These are phyloP conservation scores for Microascus cirrosus DNA, from an alignment of 2,329 filamentous ascomycete genomes.

Conservation along the genomic window DNA sequence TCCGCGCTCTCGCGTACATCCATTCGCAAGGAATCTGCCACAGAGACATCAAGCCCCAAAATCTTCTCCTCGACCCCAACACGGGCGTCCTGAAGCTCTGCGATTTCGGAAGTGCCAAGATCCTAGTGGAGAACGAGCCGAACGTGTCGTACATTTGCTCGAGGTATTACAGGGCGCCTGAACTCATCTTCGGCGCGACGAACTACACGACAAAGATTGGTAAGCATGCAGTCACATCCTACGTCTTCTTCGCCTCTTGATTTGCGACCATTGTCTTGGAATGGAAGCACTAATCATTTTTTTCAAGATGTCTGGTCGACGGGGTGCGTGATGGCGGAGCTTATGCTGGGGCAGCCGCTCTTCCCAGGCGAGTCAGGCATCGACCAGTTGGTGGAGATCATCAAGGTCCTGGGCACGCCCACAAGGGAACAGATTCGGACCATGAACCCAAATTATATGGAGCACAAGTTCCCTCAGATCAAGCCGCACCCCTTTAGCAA, in stretches of 20 bases:
- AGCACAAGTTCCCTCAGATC: slow-evolving; percentile 99
- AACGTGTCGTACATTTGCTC: slow-evolving; percentile 99
- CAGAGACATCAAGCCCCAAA: slow-evolving; percentile 98
- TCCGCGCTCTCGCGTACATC: slow-evolving; percentile 95
- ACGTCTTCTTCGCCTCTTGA: background rate
- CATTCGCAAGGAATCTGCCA: slow-evolving; percentile 99
- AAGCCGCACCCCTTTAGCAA: slow-evolving; percentile 99
- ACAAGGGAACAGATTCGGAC: slow-evolving; percentile 97
- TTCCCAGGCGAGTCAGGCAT: slow-evolving; percentile 98
- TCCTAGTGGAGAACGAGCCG: slow-evolving; percentile 94
- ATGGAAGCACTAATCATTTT: background rate
- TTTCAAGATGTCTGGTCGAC: slow-evolving; percentile 96
- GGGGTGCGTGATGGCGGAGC: slow-evolving; percentile 96
- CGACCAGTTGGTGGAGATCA: slow-evolving; percentile 97
- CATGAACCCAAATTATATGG: slow-evolving; percentile 99
- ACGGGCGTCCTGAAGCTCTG: slow-evolving; percentile 93
- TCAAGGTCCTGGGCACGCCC: slow-evolving; percentile 95
- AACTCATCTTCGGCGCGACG: slow-evolving; percentile 96
- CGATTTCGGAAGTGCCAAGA: slow-evolving; percentile 98
- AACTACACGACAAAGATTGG: slow-evolving; percentile 99
- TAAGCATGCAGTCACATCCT: slow-evolving; percentile 34
- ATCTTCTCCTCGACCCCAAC: slow-evolving; percentile 82
- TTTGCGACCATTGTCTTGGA: background rate
- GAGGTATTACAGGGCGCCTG: slow-evolving; percentile 93
- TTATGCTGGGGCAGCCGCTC: slow-evolving; percentile 95